These are phyloP conservation scores for Coemansia sp. DNA, from an alignment of 192 early-diverging fungal species.

Conservation along the genomic window DNA sequence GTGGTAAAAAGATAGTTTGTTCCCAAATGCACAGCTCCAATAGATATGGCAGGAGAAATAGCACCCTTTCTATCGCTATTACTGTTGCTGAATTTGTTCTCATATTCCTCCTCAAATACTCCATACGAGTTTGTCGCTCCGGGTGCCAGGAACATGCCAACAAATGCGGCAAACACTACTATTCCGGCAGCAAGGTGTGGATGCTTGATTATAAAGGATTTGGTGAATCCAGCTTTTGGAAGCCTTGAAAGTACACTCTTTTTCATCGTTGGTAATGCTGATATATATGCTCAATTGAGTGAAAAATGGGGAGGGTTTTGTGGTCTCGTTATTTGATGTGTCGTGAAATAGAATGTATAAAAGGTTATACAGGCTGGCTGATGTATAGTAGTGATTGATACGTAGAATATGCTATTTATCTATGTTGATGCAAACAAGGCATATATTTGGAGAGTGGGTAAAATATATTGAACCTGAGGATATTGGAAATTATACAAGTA, in stretches of 20 bases:
- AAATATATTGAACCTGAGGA: no score
- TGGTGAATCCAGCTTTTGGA: slow-evolving; percentile 37
- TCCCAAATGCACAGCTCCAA: slow-evolving; percentile 39
- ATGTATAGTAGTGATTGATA: no score
- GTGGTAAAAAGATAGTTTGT: slow-evolving; percentile 48
- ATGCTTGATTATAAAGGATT: slow-evolving; percentile 29
- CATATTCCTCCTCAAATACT: slow-evolving; percentile 48
- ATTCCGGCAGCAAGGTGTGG: slow-evolving; percentile 26
- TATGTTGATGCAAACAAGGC: no score
- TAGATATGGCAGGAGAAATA: slow-evolving; percentile 41
- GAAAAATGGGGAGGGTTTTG: no score
- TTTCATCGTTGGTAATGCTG: neutral
- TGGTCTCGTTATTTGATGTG: no score
- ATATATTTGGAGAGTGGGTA: no score
- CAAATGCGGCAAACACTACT: slow-evolving; percentile 36
- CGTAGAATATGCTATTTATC: no score
- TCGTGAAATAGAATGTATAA: no score
- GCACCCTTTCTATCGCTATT: neutral
- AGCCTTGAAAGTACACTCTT: no score
- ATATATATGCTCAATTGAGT: no score
- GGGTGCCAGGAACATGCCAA: slow-evolving; percentile 44
- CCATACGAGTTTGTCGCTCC: slow-evolving; percentile 51
- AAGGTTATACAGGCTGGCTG: no score
- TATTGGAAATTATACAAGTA: no score
- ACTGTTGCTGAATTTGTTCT: slow-evolving; percentile 36